phyloP scores from a whole-genome alignment of 495 filamentous ascomycete genomes.

The Podospora appendiculata region DNA sequence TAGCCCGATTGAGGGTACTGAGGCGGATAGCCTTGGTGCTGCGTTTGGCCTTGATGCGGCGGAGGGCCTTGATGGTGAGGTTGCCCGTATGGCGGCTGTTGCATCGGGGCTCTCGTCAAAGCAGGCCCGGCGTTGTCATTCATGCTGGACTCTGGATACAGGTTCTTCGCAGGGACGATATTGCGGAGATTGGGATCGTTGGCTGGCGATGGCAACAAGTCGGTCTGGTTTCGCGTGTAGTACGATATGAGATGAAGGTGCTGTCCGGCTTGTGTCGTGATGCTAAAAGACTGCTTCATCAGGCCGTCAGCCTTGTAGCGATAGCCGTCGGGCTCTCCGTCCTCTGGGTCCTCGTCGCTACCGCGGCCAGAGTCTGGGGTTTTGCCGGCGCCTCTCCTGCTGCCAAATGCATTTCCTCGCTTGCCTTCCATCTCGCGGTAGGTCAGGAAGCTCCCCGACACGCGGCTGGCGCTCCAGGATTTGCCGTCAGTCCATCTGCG shows the following conservation, averaged over 20 bases:
- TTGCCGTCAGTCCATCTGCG: slow-evolving; percentile 97
- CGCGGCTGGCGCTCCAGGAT: slow-evolving; percentile 96
- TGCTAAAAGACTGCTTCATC: slow-evolving; percentile 99
- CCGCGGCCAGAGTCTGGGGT: slow-evolving; percentile 71
- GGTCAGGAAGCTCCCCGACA: slow-evolving; percentile 95
- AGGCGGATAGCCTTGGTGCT: slow-evolving; percentile 30
- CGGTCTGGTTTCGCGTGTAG: slow-evolving; percentile 68
- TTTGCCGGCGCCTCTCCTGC: slow-evolving; percentile 54
- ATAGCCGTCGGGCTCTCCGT: slow-evolving; percentile 91
- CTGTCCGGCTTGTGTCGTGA: slow-evolving; percentile 81
- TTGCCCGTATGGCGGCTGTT: slow-evolving; percentile 27
- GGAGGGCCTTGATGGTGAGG: slow-evolving; percentile 30
- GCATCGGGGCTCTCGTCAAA: slow-evolving; percentile 41
- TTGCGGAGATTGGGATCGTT: slow-evolving; percentile 73
- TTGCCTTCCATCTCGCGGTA: slow-evolving; percentile 99
- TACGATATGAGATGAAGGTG: slow-evolving; percentile 97
- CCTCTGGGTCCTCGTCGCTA: slow-evolving; percentile 73
- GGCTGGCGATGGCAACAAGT: slow-evolving; percentile 70
- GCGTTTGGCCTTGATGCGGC: slow-evolving; percentile 24
- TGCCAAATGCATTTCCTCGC: slow-evolving; percentile 49
- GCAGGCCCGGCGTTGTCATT: slow-evolving; percentile 59
- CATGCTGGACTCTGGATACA: slow-evolving; percentile 97
- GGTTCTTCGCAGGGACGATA: slow-evolving; percentile 78
- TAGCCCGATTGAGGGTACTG: slow-evolving; percentile 39
- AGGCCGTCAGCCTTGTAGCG: slow-evolving; percentile 94